Evolutionary conservation across 2,329 filamentous ascomycete genomes (phyloP).

Genomic region (Sclerotinia minor): DNA sequence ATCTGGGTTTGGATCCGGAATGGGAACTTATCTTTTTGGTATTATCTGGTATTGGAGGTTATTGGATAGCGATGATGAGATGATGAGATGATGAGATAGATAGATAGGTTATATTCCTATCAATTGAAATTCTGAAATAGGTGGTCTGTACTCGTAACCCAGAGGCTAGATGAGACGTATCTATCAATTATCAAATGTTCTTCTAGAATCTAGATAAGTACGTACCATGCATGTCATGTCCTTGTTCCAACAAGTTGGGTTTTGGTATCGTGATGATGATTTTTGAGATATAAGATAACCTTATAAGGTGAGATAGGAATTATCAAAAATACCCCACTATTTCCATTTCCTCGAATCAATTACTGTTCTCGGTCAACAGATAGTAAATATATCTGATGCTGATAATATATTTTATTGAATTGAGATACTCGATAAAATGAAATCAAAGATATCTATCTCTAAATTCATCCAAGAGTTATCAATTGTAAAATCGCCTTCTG

Average conservation of each 20-base stretch:
- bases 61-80: not conserved
- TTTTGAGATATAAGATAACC: too few relatives aligned
- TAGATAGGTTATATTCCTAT: not conserved
- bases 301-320: not conserved
- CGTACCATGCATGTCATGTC: not conserved
- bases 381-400: not conserved
- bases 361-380: not conserved
- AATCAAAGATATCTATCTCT: not conserved
- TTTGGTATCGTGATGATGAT: not conserved
- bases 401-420: not conserved
- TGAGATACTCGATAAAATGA: not conserved
- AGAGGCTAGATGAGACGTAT: not conserved
- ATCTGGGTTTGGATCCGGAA: too few relatives aligned
- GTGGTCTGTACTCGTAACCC: too few relatives aligned
- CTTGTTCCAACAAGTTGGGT: not conserved
- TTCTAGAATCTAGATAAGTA: not conserved
- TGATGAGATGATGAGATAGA: not conserved
- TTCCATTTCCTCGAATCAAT: too few relatives aligned
- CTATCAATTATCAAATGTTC: not conserved
- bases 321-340: not conserved
- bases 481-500: not conserved
- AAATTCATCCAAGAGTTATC: not conserved
- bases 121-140: not conserved
- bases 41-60: too few relatives aligned
- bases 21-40: not conserved